Evolutionary conservation across 1,284 basidiomycete genomes (phyloP).

Genomic region (Fomitopsis palustris): DNA sequence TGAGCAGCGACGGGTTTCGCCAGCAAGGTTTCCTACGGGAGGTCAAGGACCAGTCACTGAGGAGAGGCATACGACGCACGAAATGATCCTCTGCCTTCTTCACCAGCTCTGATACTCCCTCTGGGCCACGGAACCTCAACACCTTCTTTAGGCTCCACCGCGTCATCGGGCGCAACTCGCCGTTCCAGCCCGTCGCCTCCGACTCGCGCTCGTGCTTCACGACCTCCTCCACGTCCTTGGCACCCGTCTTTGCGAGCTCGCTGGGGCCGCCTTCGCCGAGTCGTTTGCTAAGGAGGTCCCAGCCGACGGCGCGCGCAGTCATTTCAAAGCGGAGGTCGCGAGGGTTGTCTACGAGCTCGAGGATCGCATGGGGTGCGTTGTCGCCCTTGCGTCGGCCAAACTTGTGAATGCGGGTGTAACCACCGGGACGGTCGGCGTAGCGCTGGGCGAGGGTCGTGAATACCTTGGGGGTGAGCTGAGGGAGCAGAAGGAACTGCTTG

Average conservation of each 20-base stretch:
- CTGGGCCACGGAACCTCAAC: constrained; percentile 48
- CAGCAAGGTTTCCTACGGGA: constrained; percentile 30
- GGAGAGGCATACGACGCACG: constrained; percentile 20
- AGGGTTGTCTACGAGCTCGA: constrained; percentile 94
- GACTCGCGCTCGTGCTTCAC: constrained; percentile 45
- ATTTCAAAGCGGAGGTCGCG: constrained; percentile 86
- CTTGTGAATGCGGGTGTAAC: constrained; percentile 94
- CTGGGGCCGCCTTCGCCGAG: constrained; percentile 42
- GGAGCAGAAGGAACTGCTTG: constrained; percentile 72
- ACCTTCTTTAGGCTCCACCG: constrained; percentile 71
- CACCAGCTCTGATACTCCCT: constrained; percentile 32
- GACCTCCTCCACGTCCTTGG: constrained; percentile 41
- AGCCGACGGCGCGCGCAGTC: constrained; percentile 79
- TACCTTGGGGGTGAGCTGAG: constrained; percentile 72
- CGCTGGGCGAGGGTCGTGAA: constrained; percentile 80
- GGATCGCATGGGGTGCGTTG: constrained; percentile 89
- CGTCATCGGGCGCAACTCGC: constrained; percentile 54
- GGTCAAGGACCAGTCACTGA: background rate
- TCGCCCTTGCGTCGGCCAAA: constrained; percentile 89
- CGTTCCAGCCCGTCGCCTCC: constrained; percentile 32
- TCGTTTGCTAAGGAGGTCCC: constrained; percentile 65
- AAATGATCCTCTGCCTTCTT: constrained; percentile 32
- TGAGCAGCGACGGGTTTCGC: constrained; percentile 27
- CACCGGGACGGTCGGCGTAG: constrained; percentile 83
- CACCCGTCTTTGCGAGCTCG: constrained; percentile 47